phyloP scores from a whole-genome alignment of 2,329 filamentous ascomycete genomes.

The Helotiales sp. region DNA sequence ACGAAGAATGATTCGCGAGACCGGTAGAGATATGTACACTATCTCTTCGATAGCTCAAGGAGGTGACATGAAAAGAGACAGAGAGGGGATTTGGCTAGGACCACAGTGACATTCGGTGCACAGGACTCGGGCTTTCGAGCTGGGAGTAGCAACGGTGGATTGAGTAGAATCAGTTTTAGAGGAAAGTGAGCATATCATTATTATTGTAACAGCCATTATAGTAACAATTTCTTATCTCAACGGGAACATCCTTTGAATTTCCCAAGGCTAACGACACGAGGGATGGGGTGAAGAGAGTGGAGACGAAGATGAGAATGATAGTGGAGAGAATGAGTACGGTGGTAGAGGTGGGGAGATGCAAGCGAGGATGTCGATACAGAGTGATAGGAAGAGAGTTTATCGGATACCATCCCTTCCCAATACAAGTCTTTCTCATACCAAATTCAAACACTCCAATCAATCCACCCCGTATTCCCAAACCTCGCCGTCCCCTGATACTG shows the following conservation, averaged over 20 bases:
- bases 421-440: neutral
- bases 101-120: constrained; percentile 23
- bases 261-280: neutral
- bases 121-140: constrained; percentile 24
- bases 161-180: constrained; percentile 25
- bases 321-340: no score
- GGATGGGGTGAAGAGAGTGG: no score
- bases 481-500: constrained; percentile 20
- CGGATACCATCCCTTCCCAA: neutral
- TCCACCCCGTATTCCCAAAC: constrained; percentile 28
- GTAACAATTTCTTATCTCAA: neutral
- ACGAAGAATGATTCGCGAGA: no score
- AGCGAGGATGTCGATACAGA: no score
- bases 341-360: no score
- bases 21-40: no score
- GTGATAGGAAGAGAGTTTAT: no score
- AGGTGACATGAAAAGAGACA: no score
- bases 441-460: constrained; percentile 23
- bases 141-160: constrained; percentile 23
- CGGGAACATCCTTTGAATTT: neutral
- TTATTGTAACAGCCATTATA: neutral
- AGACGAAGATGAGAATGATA: no score
- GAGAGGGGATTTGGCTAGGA: no score
- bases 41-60: no score
- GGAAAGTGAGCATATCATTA: constrained; percentile 15